Conservation (phyloP, 768 basidiomycete genomes). For the Pulveroboletus sp. region DNA sequence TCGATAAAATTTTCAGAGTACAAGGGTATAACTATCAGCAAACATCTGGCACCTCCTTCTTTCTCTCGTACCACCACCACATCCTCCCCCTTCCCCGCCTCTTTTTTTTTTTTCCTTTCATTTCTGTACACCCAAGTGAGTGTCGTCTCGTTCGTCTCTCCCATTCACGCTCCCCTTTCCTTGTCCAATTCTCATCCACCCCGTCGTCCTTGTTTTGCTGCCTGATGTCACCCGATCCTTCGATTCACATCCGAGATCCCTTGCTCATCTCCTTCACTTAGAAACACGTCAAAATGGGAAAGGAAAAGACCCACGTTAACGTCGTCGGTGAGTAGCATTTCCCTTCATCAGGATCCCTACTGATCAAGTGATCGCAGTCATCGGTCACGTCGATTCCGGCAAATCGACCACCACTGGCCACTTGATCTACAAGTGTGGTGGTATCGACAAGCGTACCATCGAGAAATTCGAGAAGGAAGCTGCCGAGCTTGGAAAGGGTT, state of each 20-base stretch:
- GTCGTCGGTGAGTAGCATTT: slow-evolving; percentile 73
- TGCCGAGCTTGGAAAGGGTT: slow-evolving; percentile 99
- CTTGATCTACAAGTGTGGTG: slow-evolving; percentile 99
- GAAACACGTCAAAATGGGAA: slow-evolving; percentile 82
- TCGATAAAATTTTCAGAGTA: slow-evolving; percentile 59
- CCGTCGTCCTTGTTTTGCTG: not conserved
- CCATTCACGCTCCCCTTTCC: slow-evolving; percentile 23
- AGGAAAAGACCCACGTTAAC: slow-evolving; percentile 95
- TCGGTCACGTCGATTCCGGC: slow-evolving; percentile 99
- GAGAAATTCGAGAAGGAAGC: slow-evolving; percentile 99
- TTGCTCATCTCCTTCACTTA: slow-evolving; percentile 22
- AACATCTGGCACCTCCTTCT: slow-evolving; percentile 37
- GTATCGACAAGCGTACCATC: slow-evolving; percentile 99
- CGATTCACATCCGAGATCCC: slow-evolving; percentile 13
- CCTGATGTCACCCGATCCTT: slow-evolving; percentile 17
- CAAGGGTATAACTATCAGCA: slow-evolving; percentile 57
- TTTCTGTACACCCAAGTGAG: slow-evolving; percentile 43
- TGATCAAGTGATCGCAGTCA: slow-evolving; percentile 55
- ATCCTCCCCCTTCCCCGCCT: slow-evolving; percentile 26
- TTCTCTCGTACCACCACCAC: slow-evolving; percentile 36
- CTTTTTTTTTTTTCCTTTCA: slow-evolving; percentile 29
- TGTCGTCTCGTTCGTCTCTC: slow-evolving; percentile 13
- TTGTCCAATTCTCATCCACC: slow-evolving; percentile 14
- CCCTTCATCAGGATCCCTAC: slow-evolving; percentile 7
- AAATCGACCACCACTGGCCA: slow-evolving; percentile 99